Evolutionary conservation across 2,329 filamentous ascomycete species (phyloP), one percentile per base, ranked within the genome.

Genomic region (Dothistroma pini): DNA sequence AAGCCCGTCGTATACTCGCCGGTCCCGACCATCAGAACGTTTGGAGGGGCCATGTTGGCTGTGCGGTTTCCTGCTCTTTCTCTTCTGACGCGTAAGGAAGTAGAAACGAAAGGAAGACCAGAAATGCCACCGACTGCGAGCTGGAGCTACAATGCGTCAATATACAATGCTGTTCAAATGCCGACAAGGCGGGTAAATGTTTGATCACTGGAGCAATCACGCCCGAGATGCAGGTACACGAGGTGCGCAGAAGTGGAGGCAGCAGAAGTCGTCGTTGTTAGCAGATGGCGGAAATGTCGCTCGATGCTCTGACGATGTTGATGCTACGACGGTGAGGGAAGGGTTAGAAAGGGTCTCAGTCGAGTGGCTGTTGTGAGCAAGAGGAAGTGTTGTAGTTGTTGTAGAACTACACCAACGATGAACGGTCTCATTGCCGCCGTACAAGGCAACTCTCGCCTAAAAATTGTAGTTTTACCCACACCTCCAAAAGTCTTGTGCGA

Each of bases 1-100:
- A 95, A 97, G 60, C 93, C 93, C 49, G 93, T 97, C 70, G 93
- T 97, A 83, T 97, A 97, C 83, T 97, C 93, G 72, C 93, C 93
- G 11, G 93, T 96, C 66, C 93, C 93, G 61, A 96, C 78, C 80
- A 82, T 82, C 62, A 78, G 74, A 61, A 81, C 79, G 69, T 81
- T 77, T 67, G 78, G 72, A 50, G 79, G 79, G 31, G 79, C 79
- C 80, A 81, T 82, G 25, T 11, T 59, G 58, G 55, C 44, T 56
- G 53, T 41, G 29, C 10, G 47, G n/a, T 16, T 16, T 55, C 50
- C n/a, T 67, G 57, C 44, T 57, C 41, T 58, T 58, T 34, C 38
- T 38, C 22, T 50, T 22, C 35, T 22, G 22, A 19, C n/a, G 10
- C 25, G 19, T 12, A 16, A 38, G 16, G 50, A 34, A 34, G 47